These are phyloP conservation scores for Boletus albobrunnescens DNA, from an alignment of 1,284 basidiomycete genomes.

Conservation along the genomic window DNA sequence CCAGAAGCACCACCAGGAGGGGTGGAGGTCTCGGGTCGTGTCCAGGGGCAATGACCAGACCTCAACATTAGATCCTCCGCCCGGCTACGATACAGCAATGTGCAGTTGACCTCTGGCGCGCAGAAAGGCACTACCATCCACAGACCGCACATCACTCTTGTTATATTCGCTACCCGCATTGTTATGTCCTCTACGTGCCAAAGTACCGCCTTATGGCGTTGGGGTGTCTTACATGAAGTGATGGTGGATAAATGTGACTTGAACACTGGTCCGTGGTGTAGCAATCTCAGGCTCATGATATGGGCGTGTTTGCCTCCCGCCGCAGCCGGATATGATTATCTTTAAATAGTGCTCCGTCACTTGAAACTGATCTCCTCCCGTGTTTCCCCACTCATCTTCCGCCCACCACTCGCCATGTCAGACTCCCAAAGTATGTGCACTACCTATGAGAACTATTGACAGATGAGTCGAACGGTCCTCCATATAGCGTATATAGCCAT, in stretches of 20 bases:
- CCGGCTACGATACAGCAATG: slow-evolving; percentile 18
- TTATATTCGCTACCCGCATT: too few species aligned
- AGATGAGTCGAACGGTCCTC: neutral
- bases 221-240: neutral
- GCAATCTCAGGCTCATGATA: neutral
- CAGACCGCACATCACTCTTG: neutral
- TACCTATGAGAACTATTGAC: too few species aligned
- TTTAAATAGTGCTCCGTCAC: neutral
- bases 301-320: too few species aligned
- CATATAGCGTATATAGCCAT: slow-evolving; percentile 14
- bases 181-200: too few species aligned
- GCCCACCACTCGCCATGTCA: slow-evolving; percentile 10
- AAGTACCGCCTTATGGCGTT: neutral
- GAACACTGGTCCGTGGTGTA: neutral
- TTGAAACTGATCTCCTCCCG: neutral
- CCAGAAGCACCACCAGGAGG: slow-evolving; percentile 4
- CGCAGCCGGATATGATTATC: too few species aligned
- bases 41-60: neutral
- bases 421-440: slow-evolving; percentile 16
- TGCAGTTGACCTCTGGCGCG: neutral
- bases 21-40: neutral
- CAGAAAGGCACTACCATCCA: neutral
- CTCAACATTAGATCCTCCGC: slow-evolving; percentile 7
- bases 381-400: neutral
- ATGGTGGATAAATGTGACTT: neutral